phyloP scores from a whole-genome alignment of 169 alveolate genomes.

The Plasmodium inui region DNA sequence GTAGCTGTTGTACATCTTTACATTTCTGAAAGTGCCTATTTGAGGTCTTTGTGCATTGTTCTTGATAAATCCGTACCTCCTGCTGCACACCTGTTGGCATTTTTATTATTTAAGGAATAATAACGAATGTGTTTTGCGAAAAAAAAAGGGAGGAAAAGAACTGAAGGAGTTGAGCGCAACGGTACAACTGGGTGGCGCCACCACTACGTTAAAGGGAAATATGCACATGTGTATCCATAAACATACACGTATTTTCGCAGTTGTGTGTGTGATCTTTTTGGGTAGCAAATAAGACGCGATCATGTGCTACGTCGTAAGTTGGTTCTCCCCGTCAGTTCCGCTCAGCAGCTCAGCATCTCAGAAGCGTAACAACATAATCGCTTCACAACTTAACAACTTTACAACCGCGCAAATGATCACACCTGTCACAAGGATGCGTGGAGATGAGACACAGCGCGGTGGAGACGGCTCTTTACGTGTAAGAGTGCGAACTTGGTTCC shows the following conservation, averaged over 20 bases:
- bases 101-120: not conserved
- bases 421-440: not conserved
- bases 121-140: not conserved
- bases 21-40: slow-evolving; percentile 12
- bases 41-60: slow-evolving; percentile 20
- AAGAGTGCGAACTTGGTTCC: not conserved
- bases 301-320: not conserved
- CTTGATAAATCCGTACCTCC: slow-evolving; percentile 60
- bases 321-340: not conserved
- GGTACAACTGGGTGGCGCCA: not conserved
- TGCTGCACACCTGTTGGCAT: slow-evolving; percentile 53
- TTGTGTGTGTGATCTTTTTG: not conserved
- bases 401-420: not conserved
- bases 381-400: not conserved
- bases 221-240: not conserved
- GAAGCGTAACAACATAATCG: not conserved
- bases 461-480: not conserved
- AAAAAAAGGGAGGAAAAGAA: not conserved
- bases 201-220: not conserved
- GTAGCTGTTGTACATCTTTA: slow-evolving; percentile 48
- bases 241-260: not conserved
- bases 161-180: not conserved
- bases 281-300: not conserved
- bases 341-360: not conserved
- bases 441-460: not conserved